Conservation (phyloP, 805 yeast genomes). For the Blastobotrys attinorum region DNA sequence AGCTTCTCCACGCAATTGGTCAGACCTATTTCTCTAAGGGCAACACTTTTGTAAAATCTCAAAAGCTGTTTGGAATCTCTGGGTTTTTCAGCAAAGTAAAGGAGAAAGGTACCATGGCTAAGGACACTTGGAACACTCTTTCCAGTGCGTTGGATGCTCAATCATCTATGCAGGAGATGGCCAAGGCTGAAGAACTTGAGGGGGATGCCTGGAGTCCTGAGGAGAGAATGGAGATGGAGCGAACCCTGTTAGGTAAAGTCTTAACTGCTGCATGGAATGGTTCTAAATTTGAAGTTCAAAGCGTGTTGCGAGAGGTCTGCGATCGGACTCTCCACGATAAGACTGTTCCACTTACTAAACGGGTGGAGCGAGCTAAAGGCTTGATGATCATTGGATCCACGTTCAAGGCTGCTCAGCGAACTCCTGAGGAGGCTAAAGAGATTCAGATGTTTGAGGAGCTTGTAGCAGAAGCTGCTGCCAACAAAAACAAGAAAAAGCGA, state of each 20-base stretch:
- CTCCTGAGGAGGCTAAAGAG: conserved; percentile 87
- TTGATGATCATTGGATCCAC: conserved; percentile 62
- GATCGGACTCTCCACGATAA: conserved; percentile 70
- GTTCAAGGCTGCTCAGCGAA: conserved; percentile 59
- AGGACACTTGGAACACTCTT: conserved; percentile 74
- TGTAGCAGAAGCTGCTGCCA: conserved; percentile 75
- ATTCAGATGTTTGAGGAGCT: conserved; percentile 83
- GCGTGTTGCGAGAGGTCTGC: conserved; percentile 74
- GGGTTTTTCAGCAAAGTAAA: conserved; percentile 74
- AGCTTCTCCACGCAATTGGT: conserved; percentile 73
- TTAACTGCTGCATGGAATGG: conserved; percentile 95
- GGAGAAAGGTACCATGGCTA: conserved; percentile 75
- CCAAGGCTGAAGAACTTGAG: conserved; percentile 58
- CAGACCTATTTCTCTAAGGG: conserved; percentile 70
- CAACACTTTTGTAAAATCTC: conserved; percentile 60
- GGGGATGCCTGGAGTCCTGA: conserved; percentile 48
- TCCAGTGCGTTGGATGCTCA: conserved; percentile 87
- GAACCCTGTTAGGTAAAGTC: conserved; percentile 77
- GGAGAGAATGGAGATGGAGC: conserved; percentile 69
- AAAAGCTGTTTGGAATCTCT: conserved; percentile 78
- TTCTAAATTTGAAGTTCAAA: conserved; percentile 76
- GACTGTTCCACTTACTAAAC: conserved; percentile 47
- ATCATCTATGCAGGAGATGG: conserved; percentile 63
- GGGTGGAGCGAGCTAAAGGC: conserved; percentile 73
- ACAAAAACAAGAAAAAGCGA: conserved; percentile 46